Evolutionary conservation across 768 basidiomycete species (phyloP).

Genomic region (Podaxis carcinomalis): DNA sequence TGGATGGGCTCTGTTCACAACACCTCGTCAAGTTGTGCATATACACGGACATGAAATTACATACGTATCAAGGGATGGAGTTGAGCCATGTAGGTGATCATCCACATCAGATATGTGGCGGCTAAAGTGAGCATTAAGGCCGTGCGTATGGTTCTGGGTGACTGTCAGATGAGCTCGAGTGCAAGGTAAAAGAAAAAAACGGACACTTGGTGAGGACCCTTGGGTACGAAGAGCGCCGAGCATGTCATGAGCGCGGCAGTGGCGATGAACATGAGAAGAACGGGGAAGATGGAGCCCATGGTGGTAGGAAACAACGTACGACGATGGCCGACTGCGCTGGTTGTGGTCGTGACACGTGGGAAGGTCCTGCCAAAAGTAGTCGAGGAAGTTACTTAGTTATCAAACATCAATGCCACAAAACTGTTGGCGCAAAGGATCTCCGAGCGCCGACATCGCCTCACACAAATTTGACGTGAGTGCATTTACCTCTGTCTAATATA

Average conservation of each 20-base stretch:
- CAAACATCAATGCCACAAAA: too few relatives aligned
- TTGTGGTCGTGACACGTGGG: not conserved
- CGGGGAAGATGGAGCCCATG: slow-evolving; percentile 72
- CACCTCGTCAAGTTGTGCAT: not conserved
- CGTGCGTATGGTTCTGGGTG: slow-evolving; percentile 76
- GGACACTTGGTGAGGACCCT: slow-evolving; percentile 88
- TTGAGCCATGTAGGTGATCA: slow-evolving; percentile 94
- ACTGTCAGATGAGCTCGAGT: not conserved
- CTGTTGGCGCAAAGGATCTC: too few relatives aligned
- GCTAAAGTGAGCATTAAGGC: slow-evolving; percentile 71
- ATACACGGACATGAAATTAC: slow-evolving; percentile 19
- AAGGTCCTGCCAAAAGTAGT: not conserved
- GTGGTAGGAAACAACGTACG: slow-evolving; percentile 11
- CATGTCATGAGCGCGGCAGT: slow-evolving; percentile 60
- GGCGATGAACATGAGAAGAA: slow-evolving; percentile 62
- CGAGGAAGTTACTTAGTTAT: too few relatives aligned
- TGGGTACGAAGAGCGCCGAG: slow-evolving; percentile 69
- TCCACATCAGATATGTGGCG: slow-evolving; percentile 95
- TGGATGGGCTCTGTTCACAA: slow-evolving; percentile 18
- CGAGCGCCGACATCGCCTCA: too few relatives aligned
- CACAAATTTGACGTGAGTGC: too few relatives aligned
- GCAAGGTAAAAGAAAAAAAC: slow-evolving; percentile 24
- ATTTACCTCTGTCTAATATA: too few relatives aligned
- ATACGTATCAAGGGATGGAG: slow-evolving; percentile 84
- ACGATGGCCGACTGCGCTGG: not conserved